Conservation (phyloP, 2,329 filamentous ascomycete genomes). For the Thielaviopsis cerberus region DNA sequence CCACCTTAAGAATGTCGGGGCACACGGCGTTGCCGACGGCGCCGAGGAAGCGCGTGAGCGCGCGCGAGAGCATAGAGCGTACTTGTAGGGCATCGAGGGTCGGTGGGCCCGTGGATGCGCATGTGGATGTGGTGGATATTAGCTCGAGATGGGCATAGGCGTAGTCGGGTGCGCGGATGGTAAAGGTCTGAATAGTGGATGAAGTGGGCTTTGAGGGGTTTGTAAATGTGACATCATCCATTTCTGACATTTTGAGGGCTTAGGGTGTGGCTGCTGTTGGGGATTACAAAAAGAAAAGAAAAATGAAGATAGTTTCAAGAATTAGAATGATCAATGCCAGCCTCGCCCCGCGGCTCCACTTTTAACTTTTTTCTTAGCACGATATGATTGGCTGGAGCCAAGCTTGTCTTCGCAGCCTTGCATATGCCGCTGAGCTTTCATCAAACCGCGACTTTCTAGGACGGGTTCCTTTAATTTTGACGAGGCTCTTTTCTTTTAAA, state of each 20-base stretch:
- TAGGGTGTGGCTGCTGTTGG: neutral
- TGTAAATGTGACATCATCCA: slow-evolving; percentile 16
- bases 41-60: slow-evolving; percentile 52
- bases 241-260: neutral
- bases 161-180: slow-evolving; percentile 32
- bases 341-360: neutral
- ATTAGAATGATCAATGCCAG: neutral
- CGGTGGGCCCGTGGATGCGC: slow-evolving; percentile 9
- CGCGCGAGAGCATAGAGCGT: slow-evolving; percentile 42
- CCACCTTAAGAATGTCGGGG: slow-evolving; percentile 49
- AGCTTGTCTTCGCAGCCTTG: neutral
- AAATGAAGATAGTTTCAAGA: neutral
- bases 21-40: slow-evolving; percentile 46
- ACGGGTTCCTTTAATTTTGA: neutral
- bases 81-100: slow-evolving; percentile 42
- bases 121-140: slow-evolving; percentile 17
- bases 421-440: neutral
- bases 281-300: neutral
- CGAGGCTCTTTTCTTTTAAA: neutral
- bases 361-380: neutral
- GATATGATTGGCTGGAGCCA: neutral
- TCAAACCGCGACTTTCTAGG: neutral
- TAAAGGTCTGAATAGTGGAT: slow-evolving; percentile 31
- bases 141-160: slow-evolving; percentile 40
- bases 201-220: slow-evolving; percentile 16